Conservation (phyloP, 2,329 filamentous ascomycete species). For the Aspergillus fischeri region DNA sequence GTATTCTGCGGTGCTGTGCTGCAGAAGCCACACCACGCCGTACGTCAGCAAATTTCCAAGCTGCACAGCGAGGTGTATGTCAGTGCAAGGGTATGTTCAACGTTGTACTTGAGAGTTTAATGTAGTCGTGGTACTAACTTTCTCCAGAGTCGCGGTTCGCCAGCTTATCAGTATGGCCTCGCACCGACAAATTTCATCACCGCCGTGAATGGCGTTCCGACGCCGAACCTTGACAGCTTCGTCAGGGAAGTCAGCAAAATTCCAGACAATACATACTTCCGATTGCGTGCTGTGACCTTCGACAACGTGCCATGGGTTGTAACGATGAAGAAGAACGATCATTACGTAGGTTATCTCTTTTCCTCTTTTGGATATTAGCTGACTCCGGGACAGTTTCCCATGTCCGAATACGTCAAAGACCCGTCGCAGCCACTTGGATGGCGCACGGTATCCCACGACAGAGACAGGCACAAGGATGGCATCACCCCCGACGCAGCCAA, state of each 20-base stretch:
- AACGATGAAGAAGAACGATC: slow-evolving; percentile 99
- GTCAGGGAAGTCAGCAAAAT: slow-evolving; percentile 79
- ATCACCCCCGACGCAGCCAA: slow-evolving; percentile 37
- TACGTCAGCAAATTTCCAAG: slow-evolving; percentile 94
- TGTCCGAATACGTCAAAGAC: slow-evolving; percentile 62
- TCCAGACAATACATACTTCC: slow-evolving; percentile 96
- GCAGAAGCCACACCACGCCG: slow-evolving; percentile 90
- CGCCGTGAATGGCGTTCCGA: slow-evolving; percentile 84
- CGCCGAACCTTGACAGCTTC: slow-evolving; percentile 76
- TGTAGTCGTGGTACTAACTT: slow-evolving; percentile 7
- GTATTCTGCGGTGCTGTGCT: slow-evolving; percentile 93
- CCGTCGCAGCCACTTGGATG: slow-evolving; percentile 49
- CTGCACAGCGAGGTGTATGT: slow-evolving; percentile 96
- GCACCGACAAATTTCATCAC: slow-evolving; percentile 97
- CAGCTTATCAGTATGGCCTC: slow-evolving; percentile 83
- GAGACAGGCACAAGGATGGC: slow-evolving; percentile 34
- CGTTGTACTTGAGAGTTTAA: background rate
- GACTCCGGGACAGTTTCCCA: slow-evolving; percentile 50
- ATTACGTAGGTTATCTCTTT: slow-evolving; percentile 58
- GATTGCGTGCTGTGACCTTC: slow-evolving; percentile 94
- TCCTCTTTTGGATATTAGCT: background rate
- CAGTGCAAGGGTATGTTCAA: slow-evolving; percentile 60
- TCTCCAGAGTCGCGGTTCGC: slow-evolving; percentile 65
- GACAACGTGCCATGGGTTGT: slow-evolving; percentile 99
- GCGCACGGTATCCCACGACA: slow-evolving; percentile 55